Conservation (phyloP, 495 filamentous ascomycete species). For the Wilcoxina mikolae region DNA sequence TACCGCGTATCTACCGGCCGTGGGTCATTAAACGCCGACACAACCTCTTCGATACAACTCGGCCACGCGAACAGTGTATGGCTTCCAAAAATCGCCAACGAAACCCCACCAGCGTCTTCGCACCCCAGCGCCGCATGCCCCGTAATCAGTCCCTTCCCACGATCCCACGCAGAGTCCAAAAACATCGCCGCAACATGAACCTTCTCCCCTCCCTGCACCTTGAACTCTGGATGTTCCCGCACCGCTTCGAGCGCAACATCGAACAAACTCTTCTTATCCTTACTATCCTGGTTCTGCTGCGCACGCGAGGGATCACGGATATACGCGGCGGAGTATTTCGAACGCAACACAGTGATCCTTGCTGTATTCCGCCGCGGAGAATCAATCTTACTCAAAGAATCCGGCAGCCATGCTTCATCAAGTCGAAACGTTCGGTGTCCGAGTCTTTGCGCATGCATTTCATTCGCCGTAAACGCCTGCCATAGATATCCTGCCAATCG, state of each 20-base stretch:
- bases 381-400: slow-evolving; percentile 50
- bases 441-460: slow-evolving; percentile 78
- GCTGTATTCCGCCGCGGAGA: slow-evolving; percentile 53
- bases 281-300: slow-evolving; percentile 60
- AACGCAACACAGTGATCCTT: slow-evolving; percentile 67
- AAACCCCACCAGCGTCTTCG: slow-evolving; percentile 51
- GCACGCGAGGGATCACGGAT: slow-evolving; percentile 61
- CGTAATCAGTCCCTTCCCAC: slow-evolving; percentile 46
- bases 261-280: slow-evolving; percentile 55
- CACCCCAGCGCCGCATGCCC: slow-evolving; percentile 69
- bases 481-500: slow-evolving; percentile 85
- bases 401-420: slow-evolving; percentile 83
- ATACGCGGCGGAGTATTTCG: slow-evolving; percentile 70
- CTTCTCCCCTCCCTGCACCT: slow-evolving; percentile 55
- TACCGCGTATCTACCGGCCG: slow-evolving; percentile 68
- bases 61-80: slow-evolving; percentile 82
- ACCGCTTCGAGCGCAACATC: slow-evolving; percentile 62
- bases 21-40: slow-evolving; percentile 73
- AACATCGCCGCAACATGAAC: slow-evolving; percentile 72
- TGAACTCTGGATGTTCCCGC: slow-evolving; percentile 47
- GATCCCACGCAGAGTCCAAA: slow-evolving; percentile 80
- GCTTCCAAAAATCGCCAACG: slow-evolving; percentile 78
- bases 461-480: slow-evolving; percentile 89
- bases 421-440: slow-evolving; percentile 73
- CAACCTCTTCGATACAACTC: slow-evolving; percentile 66